Percentiles rank a stretch among this genome's conserved stretches.
These are phyloP conservation scores for Platanthera zijinensis DNA, from an alignment of 106 monocot species.

Conservation along the genomic window DNA sequence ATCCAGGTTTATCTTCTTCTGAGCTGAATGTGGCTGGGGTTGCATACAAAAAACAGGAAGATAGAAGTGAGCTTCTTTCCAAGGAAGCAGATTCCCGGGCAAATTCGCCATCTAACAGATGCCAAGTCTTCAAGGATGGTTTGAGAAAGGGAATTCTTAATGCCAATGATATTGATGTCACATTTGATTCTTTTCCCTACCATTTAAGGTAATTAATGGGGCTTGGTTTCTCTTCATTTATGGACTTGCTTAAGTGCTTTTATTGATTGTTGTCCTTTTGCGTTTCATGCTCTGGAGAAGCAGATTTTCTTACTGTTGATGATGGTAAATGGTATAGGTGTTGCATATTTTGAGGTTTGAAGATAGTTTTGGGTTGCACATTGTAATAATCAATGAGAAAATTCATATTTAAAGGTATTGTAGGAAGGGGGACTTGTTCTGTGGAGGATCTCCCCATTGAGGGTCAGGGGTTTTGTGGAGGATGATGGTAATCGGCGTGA, in stretches of 20 bases:
- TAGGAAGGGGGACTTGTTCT: neutral
- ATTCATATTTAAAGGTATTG: neutral
- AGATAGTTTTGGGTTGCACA: neutral
- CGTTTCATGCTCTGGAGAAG: neutral
- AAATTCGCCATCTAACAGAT: constrained; percentile 35
- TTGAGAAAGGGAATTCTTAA: constrained; percentile 58
- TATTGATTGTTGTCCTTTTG: neutral
- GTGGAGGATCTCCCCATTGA: too few species aligned
- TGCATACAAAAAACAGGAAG: constrained; percentile 41
- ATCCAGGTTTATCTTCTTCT: constrained; percentile 39
- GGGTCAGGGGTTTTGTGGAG: too few species aligned
- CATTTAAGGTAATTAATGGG: constrained; percentile 55
- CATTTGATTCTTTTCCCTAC: constrained; percentile 89
- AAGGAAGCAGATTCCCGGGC: constrained; percentile 30
- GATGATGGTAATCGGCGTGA: too few species aligned
- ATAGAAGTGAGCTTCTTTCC: constrained; percentile 31
- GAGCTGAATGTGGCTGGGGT: constrained; percentile 48
- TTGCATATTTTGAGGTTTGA: neutral
- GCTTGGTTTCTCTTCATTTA: neutral
- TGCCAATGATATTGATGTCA: constrained; percentile 55
- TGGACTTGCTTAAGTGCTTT: neutral
- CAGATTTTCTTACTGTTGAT: neutral
- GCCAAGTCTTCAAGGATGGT: constrained; percentile 54
- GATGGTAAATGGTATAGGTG: neutral
- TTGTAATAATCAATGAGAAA: neutral